These are phyloP conservation scores for Paecilomyces dactylethromorphus DNA, from an alignment of 2,329 filamentous ascomycete genomes.

Conservation along the genomic window DNA sequence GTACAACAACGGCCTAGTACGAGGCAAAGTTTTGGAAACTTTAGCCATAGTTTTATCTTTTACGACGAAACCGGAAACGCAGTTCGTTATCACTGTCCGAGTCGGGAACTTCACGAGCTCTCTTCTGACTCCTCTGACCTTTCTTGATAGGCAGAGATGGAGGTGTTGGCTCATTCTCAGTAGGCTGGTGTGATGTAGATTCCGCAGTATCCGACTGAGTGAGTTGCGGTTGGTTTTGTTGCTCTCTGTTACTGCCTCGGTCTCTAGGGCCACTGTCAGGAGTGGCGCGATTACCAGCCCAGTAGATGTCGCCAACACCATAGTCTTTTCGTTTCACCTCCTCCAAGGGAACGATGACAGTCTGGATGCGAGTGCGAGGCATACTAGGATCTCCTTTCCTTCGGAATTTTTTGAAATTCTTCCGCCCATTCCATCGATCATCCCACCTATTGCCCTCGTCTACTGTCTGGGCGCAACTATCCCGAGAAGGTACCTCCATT, in stretches of 20 bases:
- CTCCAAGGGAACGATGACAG: slow-evolving; percentile 64
- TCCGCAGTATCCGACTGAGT: slow-evolving; percentile 1
- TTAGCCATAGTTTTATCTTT: slow-evolving; percentile 17
- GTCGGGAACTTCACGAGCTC: slow-evolving; percentile 31
- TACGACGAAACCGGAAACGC: slow-evolving; percentile 49
- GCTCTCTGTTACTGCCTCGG: slow-evolving; percentile 19
- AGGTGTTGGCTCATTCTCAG: neutral
- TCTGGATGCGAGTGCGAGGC: slow-evolving; percentile 38
- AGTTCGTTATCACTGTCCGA: slow-evolving; percentile 53
- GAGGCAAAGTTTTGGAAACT: neutral
- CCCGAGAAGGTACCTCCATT: slow-evolving; percentile 54
- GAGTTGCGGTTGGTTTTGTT: slow-evolving; percentile 10
- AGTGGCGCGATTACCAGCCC: slow-evolving; percentile 42
- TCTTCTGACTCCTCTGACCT: slow-evolving; percentile 18
- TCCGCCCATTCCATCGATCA: slow-evolving; percentile 83
- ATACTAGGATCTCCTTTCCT: slow-evolving; percentile 25
- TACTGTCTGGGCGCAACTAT: slow-evolving; percentile 23
- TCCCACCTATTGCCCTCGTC: slow-evolving; percentile 66
- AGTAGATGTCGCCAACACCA: slow-evolving; percentile 71
- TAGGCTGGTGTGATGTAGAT: slow-evolving; percentile 6
- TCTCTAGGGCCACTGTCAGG: slow-evolving; percentile 16
- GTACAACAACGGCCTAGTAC: neutral
- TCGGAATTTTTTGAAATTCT: slow-evolving; percentile 88
- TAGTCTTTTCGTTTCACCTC: slow-evolving; percentile 65
- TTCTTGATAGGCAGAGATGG: slow-evolving; percentile 5